Evolutionary conservation across 2,329 filamentous ascomycete genomes (phyloP).

Genomic region (Penicillium sp.): DNA sequence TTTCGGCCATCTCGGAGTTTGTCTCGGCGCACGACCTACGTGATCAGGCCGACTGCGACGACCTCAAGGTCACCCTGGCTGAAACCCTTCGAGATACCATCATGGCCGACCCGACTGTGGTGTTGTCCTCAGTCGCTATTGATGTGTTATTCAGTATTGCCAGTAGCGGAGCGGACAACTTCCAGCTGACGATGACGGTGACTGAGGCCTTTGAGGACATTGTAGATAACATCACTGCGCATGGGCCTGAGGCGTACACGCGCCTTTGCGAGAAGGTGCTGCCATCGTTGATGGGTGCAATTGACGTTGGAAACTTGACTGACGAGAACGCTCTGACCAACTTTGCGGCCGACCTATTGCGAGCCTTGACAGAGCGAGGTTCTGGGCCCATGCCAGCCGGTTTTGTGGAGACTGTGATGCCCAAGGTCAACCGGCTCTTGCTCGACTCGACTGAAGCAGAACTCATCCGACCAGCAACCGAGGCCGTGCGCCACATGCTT

Average conservation of each 20-base stretch:
- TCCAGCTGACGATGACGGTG: conserved; percentile 82
- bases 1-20: conserved; percentile 62
- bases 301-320: conserved; percentile 80
- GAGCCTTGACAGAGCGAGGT: conserved; percentile 73
- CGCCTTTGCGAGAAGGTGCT: conserved; percentile 78
- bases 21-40: conserved; percentile 72
- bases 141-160: conserved; percentile 84
- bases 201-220: conserved; percentile 89
- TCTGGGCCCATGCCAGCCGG: conserved; percentile 78
- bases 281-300: conserved; percentile 79
- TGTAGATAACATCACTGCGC: conserved; percentile 60
- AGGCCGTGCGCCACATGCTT: conserved; percentile 82
- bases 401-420: conserved; percentile 78
- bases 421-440: conserved; percentile 76
- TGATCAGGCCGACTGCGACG: conserved; percentile 82
- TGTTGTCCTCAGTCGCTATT: conserved; percentile 63
- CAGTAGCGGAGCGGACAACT: conserved; percentile 81
- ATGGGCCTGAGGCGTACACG: conserved; percentile 62
- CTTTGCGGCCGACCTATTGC: conserved; percentile 77
- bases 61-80: conserved; percentile 82
- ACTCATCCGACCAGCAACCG: conserved; percentile 76
- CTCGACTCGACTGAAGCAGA: conserved; percentile 82
- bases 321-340: conserved; percentile 74
- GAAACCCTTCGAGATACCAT: conserved; percentile 82
- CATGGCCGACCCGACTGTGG: conserved; percentile 67